Base-by-base conservation (phyloP, 2,329 filamentous ascomycete species). In the Xylaria hypoxylon region DNA sequence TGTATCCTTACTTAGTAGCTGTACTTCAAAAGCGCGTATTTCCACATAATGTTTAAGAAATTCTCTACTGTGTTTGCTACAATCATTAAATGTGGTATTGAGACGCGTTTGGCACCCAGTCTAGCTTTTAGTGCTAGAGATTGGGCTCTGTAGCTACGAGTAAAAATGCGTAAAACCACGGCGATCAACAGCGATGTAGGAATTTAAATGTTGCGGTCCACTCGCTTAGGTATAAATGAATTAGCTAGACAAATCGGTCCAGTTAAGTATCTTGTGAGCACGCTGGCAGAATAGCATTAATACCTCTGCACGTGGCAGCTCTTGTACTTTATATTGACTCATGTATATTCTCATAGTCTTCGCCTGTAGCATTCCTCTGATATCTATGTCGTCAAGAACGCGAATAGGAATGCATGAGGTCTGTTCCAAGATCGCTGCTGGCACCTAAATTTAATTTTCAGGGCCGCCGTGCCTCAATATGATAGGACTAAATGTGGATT, bases 281-380 rank as follows among this genome's bases (percentile, higher is more conserved):
- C 11, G 4, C 15, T 60, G 5, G 19, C 40, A 53, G 22, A 24
- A 56, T 64, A 45, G 24, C 48, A 48, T 57, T 51, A 48, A 48
- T 57, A 40, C 45, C 38, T 48, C 42, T 13, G 40, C 24, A 31
- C 28, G 48, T 45, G 8, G 57, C 28, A 53, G 38, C 22, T 53
- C 45, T 57, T 44, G 28, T 57, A 22, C 45, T 59, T 13, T 51
- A 42, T 40, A 59, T 44, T 26, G 22, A 28, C 33, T 61, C 40
- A 63, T 61, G 5, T 44, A 64, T 10, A 24, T 58, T 64, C 26
- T 67, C 60, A 42, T 64, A 61, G 26, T 59, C 56, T 50, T 59
- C 64, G 45, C 44, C 58, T 40, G 42, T 64, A 40, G 45, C 60
- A 56, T 35, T 50, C 55, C 44, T 56, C 58, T 56, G 47, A 61